Percentiles rank a stretch among this genome's conserved stretches.
Conservation (phyloP, 2,329 filamentous ascomycete species). For the Microsporum audouinii region DNA sequence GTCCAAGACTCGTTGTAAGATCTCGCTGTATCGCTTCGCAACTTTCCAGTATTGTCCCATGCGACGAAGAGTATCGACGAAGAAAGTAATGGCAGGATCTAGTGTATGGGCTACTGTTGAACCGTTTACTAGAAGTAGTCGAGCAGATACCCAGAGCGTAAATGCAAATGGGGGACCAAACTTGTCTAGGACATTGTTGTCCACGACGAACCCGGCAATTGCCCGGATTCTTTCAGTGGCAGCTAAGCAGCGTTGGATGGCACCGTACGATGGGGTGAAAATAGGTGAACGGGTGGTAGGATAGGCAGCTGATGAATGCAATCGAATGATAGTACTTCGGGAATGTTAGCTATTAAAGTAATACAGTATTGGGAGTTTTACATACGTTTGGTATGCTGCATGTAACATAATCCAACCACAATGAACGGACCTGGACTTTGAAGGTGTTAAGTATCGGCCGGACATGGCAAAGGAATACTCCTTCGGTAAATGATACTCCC, state of each 20-base stretch:
- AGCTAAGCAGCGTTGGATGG: slow-evolving; percentile 67
- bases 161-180: slow-evolving; percentile 87
- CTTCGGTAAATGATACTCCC: slow-evolving; percentile 71
- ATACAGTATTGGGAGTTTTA: slow-evolving; percentile 9
- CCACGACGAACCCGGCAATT: slow-evolving; percentile 65
- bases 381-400: slow-evolving; percentile 72
- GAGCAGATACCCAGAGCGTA: slow-evolving; percentile 81
- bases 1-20: slow-evolving; percentile 72
- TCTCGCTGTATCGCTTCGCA: slow-evolving; percentile 65
- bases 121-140: slow-evolving; percentile 76
- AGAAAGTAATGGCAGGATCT: slow-evolving; percentile 65
- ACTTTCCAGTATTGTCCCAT: slow-evolving; percentile 82
- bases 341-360: slow-evolving; percentile 9
- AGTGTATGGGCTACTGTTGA: slow-evolving; percentile 79
- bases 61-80: slow-evolving; percentile 68
- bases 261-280: slow-evolving; percentile 79
- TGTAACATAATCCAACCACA: slow-evolving; percentile 87
- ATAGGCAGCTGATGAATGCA: slow-evolving; percentile 87
- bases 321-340: slow-evolving; percentile 61
- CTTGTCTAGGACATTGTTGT: slow-evolving; percentile 62
- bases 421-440: slow-evolving; percentile 58
- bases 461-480: slow-evolving; percentile 68
- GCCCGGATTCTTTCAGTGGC: slow-evolving; percentile 75
- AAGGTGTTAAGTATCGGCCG: slow-evolving; percentile 58
- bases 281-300: slow-evolving; percentile 79